Evolutionary conservation across 805 yeast species (phyloP).

Genomic region (Scheffersomyces spartinae): DNA sequence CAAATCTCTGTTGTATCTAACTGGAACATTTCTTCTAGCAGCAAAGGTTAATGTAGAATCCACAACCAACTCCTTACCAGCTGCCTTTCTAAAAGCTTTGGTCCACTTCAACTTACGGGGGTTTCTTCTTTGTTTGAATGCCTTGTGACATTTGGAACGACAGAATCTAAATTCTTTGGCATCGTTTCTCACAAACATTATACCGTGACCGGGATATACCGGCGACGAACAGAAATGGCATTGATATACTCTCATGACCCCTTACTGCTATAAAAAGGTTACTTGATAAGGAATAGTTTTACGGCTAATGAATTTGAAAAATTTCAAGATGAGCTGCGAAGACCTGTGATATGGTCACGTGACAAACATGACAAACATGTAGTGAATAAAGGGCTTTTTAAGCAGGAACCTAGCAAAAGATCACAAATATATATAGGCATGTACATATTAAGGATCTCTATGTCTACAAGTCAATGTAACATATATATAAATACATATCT

Average conservation of each 20-base stretch:
- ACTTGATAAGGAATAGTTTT: no score
- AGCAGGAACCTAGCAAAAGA: no score
- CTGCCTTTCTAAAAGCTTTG: conserved; percentile 97
- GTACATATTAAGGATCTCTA: no score
- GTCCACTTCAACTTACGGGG: conserved; percentile 98
- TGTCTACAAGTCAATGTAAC: no score
- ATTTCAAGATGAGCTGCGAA: not conserved
- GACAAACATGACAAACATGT: no score
- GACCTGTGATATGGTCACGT: conserved; percentile 1
- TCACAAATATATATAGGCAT: no score
- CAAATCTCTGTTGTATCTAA: conserved; percentile 91
- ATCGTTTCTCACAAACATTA: conserved; percentile 95
- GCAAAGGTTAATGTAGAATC: conserved; percentile 95
- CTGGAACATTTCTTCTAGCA: conserved; percentile 96
- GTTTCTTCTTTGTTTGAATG: conserved; percentile 95
- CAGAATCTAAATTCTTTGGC: conserved; percentile 97
- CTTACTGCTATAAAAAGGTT: conserved; percentile 1
- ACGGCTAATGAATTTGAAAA: conserved; percentile 1
- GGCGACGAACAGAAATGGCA: conserved; percentile 98
- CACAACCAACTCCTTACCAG: conserved; percentile 96
- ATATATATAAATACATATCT: no score
- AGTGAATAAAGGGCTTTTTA: no score
- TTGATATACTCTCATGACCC: conserved; percentile 67
- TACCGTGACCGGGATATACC: conserved; percentile 88
- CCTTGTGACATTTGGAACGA: conserved; percentile 94